These are phyloP conservation scores for Camelina sativa DNA, from an alignment of 345 rosid species.

Conservation along the genomic window DNA sequence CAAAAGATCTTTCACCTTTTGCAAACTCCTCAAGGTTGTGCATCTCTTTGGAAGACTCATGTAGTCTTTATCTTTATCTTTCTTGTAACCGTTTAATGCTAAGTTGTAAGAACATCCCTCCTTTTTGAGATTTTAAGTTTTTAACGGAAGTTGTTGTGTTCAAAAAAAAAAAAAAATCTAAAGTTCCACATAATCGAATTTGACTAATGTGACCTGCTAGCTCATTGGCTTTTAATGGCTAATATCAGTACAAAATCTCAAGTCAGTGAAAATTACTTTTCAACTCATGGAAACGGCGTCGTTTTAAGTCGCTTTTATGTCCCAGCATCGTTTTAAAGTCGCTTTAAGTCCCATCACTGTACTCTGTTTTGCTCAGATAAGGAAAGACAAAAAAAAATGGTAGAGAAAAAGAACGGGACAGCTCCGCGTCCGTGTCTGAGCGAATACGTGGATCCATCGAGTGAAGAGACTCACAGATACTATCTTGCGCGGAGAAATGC, in stretches of 20 bases:
- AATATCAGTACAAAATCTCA: background rate
- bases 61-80: too few species aligned
- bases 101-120: too few species aligned
- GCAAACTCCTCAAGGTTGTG: too few species aligned
- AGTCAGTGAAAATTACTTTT: background rate
- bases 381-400: slow-evolving; percentile 32
- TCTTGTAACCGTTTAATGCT: too few species aligned
- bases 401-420: slow-evolving; percentile 37
- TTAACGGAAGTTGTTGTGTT: too few species aligned
- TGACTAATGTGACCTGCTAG: slow-evolving; percentile 6
- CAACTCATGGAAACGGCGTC: too few species aligned
- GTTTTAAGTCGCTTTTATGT: too few species aligned
- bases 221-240: background rate
- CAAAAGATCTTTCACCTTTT: too few species aligned
- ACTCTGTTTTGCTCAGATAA: slow-evolving; percentile 1
- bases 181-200: background rate
- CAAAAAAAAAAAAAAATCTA: too few species aligned
- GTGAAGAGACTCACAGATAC: slow-evolving; percentile 73
- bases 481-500: slow-evolving; percentile 70
- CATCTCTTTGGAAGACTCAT: too few species aligned
- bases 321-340: background rate
- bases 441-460: slow-evolving; percentile 60
- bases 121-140: too few species aligned
- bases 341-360: slow-evolving; percentile 9
- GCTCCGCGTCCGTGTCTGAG: slow-evolving; percentile 51